Evolutionary conservation across 1,139 yeast genomes (phyloP).

Genomic region (Yamadazyma epiphylla): DNA sequence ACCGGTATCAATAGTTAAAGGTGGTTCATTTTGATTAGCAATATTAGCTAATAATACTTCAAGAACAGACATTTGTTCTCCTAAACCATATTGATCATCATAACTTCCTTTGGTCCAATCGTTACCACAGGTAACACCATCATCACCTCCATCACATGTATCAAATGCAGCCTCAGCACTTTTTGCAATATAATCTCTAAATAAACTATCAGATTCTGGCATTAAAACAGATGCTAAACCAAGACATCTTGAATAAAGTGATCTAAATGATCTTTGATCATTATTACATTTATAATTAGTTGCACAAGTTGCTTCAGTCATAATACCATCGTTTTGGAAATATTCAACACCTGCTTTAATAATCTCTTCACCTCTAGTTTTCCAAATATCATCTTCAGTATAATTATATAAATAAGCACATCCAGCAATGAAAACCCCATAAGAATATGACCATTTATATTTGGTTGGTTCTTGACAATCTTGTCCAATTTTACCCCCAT

Average conservation of each 20-base stretch:
- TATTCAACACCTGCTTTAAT: conserved; percentile 45
- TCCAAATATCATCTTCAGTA: conserved; percentile 60
- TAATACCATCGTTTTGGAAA: conserved; percentile 44
- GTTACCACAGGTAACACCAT: conserved; percentile 75
- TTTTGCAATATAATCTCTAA: conserved; percentile 41
- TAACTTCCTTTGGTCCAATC: conserved; percentile 55
- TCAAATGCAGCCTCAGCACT: conserved; percentile 67
- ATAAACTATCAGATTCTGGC: conserved; percentile 42
- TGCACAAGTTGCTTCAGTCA: conserved; percentile 68
- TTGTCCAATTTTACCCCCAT: conserved; percentile 61
- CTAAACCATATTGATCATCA: conserved; percentile 70
- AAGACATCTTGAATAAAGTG: conserved; percentile 63
- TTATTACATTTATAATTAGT: conserved; percentile 51
- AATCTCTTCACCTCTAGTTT: conserved; percentile 44
- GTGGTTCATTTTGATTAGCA: conserved; percentile 23
- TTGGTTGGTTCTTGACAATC: conserved; percentile 55
- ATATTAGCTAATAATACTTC: conserved; percentile 52
- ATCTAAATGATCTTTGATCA: conserved; percentile 78
- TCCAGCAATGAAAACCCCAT: conserved; percentile 72
- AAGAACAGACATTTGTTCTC: conserved; percentile 75
- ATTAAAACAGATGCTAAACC: conserved; percentile 58
- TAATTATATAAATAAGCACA: conserved; percentile 66
- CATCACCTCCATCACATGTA: conserved; percentile 70
- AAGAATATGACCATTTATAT: conserved; percentile 74
- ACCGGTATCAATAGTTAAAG: conserved; percentile 40